Conservation (phyloP, 1,284 basidiomycete genomes). For the Cutaneotrichosporon arboriforme region DNA sequence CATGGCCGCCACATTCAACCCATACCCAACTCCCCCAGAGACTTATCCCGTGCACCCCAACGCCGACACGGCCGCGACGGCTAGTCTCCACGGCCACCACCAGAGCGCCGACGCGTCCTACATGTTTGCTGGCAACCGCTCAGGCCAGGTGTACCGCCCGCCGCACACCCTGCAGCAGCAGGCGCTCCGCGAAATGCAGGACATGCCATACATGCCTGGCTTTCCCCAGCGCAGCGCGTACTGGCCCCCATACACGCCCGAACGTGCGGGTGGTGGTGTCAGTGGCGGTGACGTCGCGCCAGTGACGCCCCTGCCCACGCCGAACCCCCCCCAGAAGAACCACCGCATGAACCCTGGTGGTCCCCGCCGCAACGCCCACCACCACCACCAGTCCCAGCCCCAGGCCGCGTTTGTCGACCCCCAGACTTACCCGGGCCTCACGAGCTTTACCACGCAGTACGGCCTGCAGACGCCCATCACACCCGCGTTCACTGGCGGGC, state of each 20-base stretch:
- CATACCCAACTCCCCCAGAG: constrained; percentile 12
- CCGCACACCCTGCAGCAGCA: constrained; percentile 10
- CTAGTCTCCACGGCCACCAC: background rate
- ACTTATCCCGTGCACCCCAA: background rate
- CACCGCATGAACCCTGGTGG: constrained; percentile 5
- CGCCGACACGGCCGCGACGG: background rate
- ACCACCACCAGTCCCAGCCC: constrained; percentile 2
- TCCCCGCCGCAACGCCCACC: constrained; percentile 4
- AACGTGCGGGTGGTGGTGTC: background rate
- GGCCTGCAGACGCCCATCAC: constrained; percentile 6
- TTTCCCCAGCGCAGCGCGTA: constrained; percentile 2
- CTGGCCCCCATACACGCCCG: constrained; percentile 6
- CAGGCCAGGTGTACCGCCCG: constrained; percentile 1
- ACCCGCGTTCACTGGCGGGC: background rate
- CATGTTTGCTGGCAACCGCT: background rate
- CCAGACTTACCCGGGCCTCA: background rate
- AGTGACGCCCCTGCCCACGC: background rate
- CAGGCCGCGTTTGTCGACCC: background rate
- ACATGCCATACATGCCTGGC: background rate
- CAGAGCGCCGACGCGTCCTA: background rate
- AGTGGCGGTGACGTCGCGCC: background rate
- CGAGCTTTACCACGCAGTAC: constrained; percentile 1
- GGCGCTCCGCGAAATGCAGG: constrained; percentile 7
- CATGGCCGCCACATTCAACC: constrained; percentile 7
- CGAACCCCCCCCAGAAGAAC: constrained; percentile 5